Conservation (phyloP, 257 asterid species). For the Leonotis leonurus region DNA sequence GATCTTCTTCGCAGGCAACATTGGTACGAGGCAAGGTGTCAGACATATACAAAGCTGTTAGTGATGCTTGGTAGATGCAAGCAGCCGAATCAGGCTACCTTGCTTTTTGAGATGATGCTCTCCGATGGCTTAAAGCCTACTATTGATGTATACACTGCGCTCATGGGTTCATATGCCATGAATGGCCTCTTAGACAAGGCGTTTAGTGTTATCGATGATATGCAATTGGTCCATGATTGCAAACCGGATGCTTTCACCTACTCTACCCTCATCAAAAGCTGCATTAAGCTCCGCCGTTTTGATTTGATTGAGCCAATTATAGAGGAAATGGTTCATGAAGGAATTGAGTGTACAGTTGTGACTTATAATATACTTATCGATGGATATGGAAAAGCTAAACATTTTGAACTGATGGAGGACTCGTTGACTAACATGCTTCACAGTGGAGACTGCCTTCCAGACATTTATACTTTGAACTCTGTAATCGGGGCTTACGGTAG, state of each 20-base stretch:
- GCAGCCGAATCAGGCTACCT: slow-evolving; percentile 60
- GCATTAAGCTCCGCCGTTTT: slow-evolving; percentile 44
- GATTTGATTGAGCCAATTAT: slow-evolving; percentile 49
- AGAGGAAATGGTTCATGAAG: slow-evolving; percentile 53
- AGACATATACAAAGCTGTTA: slow-evolving; percentile 64
- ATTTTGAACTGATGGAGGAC: slow-evolving; percentile 58
- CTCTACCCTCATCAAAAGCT: slow-evolving; percentile 60
- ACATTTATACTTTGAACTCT: slow-evolving; percentile 68
- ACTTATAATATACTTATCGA: slow-evolving; percentile 67
- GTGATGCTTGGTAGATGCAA: slow-evolving; percentile 91
- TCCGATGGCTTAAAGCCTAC: slow-evolving; percentile 72
- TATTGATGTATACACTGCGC: slow-evolving; percentile 73
- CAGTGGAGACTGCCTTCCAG: slow-evolving; percentile 53
- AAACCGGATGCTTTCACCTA: slow-evolving; percentile 81
- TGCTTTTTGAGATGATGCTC: slow-evolving; percentile 59
- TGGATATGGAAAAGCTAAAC: slow-evolving; percentile 80
- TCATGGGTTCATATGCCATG: slow-evolving; percentile 60
- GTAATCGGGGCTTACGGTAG: slow-evolving; percentile 73
- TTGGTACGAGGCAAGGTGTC: slow-evolving; percentile 75
- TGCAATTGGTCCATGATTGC: slow-evolving; percentile 53
- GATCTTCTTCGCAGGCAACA: slow-evolving; percentile 75
- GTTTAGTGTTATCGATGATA: slow-evolving; percentile 38
- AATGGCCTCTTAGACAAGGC: slow-evolving; percentile 67
- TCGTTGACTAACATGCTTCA: slow-evolving; percentile 57
- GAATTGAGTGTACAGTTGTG: slow-evolving; percentile 51